Evolutionary conservation across 2,329 filamentous ascomycete species (phyloP).

Genomic region (Geosmithia flava): DNA sequence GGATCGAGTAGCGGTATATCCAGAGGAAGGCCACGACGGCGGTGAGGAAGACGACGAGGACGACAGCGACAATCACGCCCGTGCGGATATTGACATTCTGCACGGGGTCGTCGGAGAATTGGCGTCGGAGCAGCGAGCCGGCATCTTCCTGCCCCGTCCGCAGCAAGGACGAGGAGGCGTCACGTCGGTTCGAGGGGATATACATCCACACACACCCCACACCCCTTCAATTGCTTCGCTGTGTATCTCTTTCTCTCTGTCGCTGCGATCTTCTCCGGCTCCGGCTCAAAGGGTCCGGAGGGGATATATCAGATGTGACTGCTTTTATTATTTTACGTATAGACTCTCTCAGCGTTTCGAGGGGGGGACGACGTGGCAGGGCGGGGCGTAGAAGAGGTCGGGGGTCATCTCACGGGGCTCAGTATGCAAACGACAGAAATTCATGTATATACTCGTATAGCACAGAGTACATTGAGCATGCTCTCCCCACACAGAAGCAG

Average conservation of each 20-base stretch:
- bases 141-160: not conserved
- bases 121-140: constrained; percentile 1
- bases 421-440: not conserved
- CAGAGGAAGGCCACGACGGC: constrained; percentile 23
- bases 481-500: not conserved
- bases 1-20: constrained; percentile 24
- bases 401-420: not conserved
- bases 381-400: not conserved
- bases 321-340: not conserved
- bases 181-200: constrained; percentile 11
- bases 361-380: not conserved
- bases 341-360: not conserved
- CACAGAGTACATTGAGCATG: not conserved
- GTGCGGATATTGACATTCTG: constrained; percentile 26
- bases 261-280: too few species aligned
- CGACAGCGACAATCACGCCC: constrained; percentile 27
- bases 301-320: not conserved
- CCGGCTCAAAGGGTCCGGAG: not conserved
- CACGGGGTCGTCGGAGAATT: constrained; percentile 9
- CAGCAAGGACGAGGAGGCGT: not conserved
- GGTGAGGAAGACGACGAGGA: constrained; percentile 25
- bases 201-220: constrained; percentile 12
- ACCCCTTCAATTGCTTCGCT: not conserved
- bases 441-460: not conserved
- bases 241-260: not conserved